Evolutionary conservation across 2,329 filamentous ascomycete genomes (phyloP).

Genomic region (Ophiostoma novo-ulmi): DNA sequence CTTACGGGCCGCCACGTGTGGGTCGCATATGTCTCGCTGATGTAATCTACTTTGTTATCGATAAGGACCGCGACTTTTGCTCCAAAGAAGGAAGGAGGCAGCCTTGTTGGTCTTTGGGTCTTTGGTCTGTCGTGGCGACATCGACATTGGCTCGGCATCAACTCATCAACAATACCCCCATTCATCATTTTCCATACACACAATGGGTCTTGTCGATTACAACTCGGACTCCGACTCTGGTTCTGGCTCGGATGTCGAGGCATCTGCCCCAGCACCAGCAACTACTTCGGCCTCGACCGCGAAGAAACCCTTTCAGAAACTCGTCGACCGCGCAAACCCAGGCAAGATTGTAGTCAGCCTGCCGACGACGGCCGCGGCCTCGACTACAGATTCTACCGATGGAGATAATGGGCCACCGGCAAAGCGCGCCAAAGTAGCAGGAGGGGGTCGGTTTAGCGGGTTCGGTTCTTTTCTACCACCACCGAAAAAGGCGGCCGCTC

Average conservation of each 20-base stretch:
- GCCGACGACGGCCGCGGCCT: conserved; percentile 42
- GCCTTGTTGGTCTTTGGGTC: background rate
- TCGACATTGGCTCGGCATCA: background rate
- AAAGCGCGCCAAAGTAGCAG: conserved; percentile 60
- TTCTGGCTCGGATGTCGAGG: conserved; percentile 53
- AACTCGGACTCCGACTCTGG: conserved; percentile 66
- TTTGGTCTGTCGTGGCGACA: background rate
- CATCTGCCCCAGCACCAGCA: conserved; percentile 2
- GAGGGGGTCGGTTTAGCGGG: conserved; percentile 60
- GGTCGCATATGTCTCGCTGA: background rate
- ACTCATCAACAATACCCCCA: background rate
- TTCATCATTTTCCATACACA: background rate
- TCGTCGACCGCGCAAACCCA: conserved; percentile 74
- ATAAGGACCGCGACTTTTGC: conserved; percentile 3
- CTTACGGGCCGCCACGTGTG: conserved; percentile 3
- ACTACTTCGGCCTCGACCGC: conserved; percentile 32
- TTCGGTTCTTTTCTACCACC: conserved; percentile 85
- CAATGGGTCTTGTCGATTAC: conserved; percentile 76
- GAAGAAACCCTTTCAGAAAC: conserved; percentile 67
- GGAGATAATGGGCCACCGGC: conserved; percentile 52
- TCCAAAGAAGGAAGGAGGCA: background rate
- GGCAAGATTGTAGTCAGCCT: conserved; percentile 81
- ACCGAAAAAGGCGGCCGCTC: conserved; percentile 58
- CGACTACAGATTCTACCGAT: conserved; percentile 31
- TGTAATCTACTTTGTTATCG: conserved; percentile 2